Conservation (phyloP, 208 protist genomes). For the Wallacemonas sp. region DNA sequence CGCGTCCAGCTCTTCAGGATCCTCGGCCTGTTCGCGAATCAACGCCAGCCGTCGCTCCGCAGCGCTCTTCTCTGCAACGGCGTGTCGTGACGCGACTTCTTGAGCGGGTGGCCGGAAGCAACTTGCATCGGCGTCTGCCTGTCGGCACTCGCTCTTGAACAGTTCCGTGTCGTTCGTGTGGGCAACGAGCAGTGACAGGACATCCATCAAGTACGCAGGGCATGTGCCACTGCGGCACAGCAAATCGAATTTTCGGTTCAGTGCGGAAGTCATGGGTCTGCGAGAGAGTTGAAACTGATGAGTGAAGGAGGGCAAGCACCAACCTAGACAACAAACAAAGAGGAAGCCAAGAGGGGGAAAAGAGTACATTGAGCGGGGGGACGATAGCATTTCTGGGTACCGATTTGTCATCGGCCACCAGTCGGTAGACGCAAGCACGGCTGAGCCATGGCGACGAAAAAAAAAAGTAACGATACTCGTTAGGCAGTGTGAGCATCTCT, state of each 20-base stretch:
- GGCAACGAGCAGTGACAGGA: constrained; percentile 66
- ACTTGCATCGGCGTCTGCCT: background rate
- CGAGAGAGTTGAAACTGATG: background rate
- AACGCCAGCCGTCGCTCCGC: constrained; percentile 21
- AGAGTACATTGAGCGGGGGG: too few species aligned
- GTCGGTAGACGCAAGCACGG: too few species aligned
- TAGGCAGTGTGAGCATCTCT: too few species aligned
- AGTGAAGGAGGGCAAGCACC: background rate
- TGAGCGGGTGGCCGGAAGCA: background rate
- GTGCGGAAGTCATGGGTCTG: constrained; percentile 45
- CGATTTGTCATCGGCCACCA: too few species aligned
- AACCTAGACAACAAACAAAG: background rate
- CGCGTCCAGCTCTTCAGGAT: constrained; percentile 25
- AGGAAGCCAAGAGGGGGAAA: background rate
- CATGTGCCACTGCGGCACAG: constrained; percentile 62
- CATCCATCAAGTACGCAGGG: constrained; percentile 62
- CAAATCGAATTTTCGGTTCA: constrained; percentile 70
- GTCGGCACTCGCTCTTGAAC: constrained; percentile 62
- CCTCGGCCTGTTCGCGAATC: constrained; percentile 20
- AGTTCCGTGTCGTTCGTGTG: constrained; percentile 81
- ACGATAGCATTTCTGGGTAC: too few species aligned
- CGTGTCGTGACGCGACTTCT: background rate
- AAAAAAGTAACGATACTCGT: too few species aligned
- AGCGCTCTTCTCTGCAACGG: constrained; percentile 11
- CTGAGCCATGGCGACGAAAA: too few species aligned